Conservation (phyloP, 768 basidiomycete genomes). For the Trametes elegans region DNA sequence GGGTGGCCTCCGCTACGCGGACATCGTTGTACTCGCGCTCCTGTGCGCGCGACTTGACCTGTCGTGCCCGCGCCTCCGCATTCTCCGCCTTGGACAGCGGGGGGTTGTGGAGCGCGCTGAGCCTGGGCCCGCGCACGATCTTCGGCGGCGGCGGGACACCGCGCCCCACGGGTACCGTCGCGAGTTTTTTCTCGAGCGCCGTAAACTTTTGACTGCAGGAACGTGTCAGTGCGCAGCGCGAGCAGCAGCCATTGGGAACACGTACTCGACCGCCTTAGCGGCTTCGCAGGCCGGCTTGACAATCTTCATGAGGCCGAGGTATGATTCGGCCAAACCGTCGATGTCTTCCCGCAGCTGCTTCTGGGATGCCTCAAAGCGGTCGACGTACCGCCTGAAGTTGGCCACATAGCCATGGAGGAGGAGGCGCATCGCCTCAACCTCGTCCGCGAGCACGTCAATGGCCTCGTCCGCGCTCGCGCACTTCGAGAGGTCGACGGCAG, state of each 20-base stretch:
- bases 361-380: slow-evolving; percentile 9
- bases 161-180: not conserved
- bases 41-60: not conserved
- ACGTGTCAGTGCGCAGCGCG: not conserved
- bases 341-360: not conserved
- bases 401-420: slow-evolving; percentile 14
- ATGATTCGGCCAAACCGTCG: not conserved
- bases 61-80: not conserved
- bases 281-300: not conserved
- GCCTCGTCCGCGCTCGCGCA: slow-evolving; percentile 13
- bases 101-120: not conserved
- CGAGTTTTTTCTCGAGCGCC: not conserved
- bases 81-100: not conserved
- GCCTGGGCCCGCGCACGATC: not conserved
- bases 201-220: not conserved
- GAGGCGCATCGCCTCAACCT: slow-evolving; percentile 12
- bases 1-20: not conserved
- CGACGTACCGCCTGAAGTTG: slow-evolving; percentile 7
- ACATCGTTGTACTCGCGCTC: not conserved
- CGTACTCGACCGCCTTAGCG: not conserved
- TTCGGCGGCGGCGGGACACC: not conserved
- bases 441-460: slow-evolving; percentile 11
- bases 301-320: not conserved
- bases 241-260: not conserved
- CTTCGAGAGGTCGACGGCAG: not conserved